Evolutionary conservation across 139 green algal species (phyloP).

Genomic region (Zygnema cylindricum): DNA sequence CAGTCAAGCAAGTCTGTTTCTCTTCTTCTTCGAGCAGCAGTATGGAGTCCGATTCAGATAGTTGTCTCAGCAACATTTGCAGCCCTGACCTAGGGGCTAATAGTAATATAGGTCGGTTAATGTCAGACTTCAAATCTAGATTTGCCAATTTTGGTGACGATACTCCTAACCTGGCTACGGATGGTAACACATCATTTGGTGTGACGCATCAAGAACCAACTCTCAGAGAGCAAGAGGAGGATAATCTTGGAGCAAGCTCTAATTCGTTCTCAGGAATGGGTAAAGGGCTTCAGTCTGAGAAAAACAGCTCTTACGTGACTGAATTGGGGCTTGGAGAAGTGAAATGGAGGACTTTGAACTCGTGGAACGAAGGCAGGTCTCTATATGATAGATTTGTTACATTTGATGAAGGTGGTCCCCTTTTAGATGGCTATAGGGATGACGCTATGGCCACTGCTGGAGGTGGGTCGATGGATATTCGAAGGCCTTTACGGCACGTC

Average conservation of each 20-base stretch:
- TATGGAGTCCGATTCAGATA: background rate
- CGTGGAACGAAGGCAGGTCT: background rate
- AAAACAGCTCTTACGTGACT: background rate
- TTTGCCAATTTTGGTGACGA: background rate
- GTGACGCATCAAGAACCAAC: too few relatives aligned
- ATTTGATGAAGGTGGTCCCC: background rate
- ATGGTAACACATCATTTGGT: too few relatives aligned
- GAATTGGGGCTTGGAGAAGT: background rate
- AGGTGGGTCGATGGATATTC: background rate
- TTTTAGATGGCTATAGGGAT: background rate
- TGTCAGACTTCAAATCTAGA: background rate
- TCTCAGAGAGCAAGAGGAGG: too few relatives aligned
- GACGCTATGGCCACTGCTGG: background rate
- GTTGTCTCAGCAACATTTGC: background rate
- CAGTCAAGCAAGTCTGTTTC: background rate
- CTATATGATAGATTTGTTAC: background rate
- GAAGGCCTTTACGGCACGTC: background rate
- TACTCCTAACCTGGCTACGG: background rate
- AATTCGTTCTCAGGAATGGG: background rate
- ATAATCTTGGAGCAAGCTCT: background rate
- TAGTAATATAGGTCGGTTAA: background rate
- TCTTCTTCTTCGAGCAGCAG: background rate
- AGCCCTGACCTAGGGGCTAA: background rate
- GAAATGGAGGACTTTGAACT: background rate
- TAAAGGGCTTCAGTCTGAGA: background rate